Base-by-base conservation (phyloP, 495 filamentous ascomycete genomes). In the Penicillium psychrofluorescens region DNA sequence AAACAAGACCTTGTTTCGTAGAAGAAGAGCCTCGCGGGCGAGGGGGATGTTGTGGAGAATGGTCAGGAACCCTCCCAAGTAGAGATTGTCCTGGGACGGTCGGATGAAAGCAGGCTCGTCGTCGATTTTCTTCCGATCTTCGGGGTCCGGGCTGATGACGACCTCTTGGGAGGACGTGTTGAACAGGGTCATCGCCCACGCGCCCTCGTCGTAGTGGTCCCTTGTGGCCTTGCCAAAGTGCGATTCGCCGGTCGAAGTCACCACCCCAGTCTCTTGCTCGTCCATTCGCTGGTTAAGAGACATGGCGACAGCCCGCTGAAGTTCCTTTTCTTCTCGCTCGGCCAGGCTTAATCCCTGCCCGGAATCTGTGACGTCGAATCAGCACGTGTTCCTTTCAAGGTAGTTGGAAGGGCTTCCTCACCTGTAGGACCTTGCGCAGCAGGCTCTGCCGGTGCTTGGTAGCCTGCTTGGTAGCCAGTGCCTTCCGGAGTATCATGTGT, bases 21-120 rank as follows among this genome's bases (percentile, higher is more conserved):
- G 67, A 11, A 95, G 68, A 29, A 96, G 71, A 7, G 81, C 75
- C 51, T 92, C 86, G 38, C 89, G 76, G 11, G 81, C 82, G 33
- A 82, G 66, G n/a, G 90, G 90, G 43, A 96, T 91, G 35, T 81
- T 71, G 54, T 91, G 85, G n/a, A 87, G 69, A 36, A 94, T 90
- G 9, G 84, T 88, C 31, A 96, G 46, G 1, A 91, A 61, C 1
- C 75, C 78, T 16, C 84, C 80, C 10, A 95, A 62, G 48, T 79
- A 78, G 38, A 82, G 72, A 22, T 64, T 61, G 11, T 67, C 68
- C 3, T 75, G 73, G 10, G 79, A 75, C 36, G 85, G 81, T 38
- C 81, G 81, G 36, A 96, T 66, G 45, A 95, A 91, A 1, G 78
- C 80, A 1, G 88, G 88, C 14, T 74, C 71, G 41, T 68, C 72